Evolutionary conservation across 495 filamentous ascomycete species (phyloP).

Genomic region (Pseudevernia furfuracea): DNA sequence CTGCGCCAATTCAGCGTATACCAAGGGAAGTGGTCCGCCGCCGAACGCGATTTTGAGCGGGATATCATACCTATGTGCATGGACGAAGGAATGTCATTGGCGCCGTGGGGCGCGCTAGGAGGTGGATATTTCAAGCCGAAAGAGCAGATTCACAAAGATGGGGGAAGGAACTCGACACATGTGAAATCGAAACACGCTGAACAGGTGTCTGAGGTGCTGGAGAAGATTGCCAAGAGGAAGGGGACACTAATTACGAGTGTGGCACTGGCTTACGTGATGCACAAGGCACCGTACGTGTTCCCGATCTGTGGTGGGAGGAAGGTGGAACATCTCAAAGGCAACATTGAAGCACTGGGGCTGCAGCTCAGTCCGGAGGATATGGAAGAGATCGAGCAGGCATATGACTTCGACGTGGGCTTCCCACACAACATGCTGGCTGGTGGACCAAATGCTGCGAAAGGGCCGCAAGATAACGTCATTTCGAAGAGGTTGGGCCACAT

Average conservation of each 20-base stretch:
- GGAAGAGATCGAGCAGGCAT: conserved; percentile 46
- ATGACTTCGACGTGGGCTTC: conserved; percentile 46
- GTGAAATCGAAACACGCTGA: conserved; percentile 35
- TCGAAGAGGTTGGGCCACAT: conserved; percentile 38
- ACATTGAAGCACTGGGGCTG: conserved; percentile 53
- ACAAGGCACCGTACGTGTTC: conserved; percentile 69
- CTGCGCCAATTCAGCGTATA: conserved; percentile 58
- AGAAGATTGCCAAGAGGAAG: conserved; percentile 48
- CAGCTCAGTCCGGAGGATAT: conserved; percentile 49
- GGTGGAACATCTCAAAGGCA: conserved; percentile 55
- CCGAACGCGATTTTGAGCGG: conserved; percentile 45
- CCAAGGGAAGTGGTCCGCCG: conserved; percentile 54
- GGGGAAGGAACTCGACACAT: conserved; percentile 26
- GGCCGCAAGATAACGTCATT: conserved; percentile 39
- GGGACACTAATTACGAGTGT: conserved; percentile 37
- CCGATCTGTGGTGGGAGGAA: conserved; percentile 64
- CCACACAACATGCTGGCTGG: conserved; percentile 42
- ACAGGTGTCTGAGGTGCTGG: conserved; percentile 49
- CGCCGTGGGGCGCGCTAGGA: conserved; percentile 49
- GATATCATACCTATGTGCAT: conserved; percentile 52
- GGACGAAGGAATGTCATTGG: conserved; percentile 50
- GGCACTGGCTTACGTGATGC: conserved; percentile 66
- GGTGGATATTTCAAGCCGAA: conserved; percentile 45
- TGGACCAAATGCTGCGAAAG: conserved; percentile 33
- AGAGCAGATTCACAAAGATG: conserved; percentile 30